Percentiles rank a stretch among this genome's conserved stretches.
Evolutionary conservation across 2,329 filamentous ascomycete species (phyloP).

Genomic region (Diplodia seriata): DNA sequence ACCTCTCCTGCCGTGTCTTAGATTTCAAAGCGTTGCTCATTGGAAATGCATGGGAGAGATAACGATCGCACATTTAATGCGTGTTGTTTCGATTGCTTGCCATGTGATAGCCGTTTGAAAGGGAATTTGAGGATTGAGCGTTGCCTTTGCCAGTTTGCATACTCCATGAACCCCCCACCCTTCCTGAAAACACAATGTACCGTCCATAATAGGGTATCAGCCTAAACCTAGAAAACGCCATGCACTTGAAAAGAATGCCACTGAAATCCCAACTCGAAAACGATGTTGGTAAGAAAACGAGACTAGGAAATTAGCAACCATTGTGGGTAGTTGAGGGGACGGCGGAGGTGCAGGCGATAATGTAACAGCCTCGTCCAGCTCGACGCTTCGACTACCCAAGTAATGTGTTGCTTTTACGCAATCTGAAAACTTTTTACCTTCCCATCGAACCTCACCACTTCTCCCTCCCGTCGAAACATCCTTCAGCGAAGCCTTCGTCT

Average conservation of each 20-base stretch:
- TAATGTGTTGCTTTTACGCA: constrained; percentile 3
- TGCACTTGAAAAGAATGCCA: constrained; percentile 4
- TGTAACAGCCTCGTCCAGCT: not conserved
- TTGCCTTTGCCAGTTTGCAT: not conserved
- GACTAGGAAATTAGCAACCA: not conserved
- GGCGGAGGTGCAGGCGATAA: not conserved
- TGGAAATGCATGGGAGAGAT: constrained; percentile 7
- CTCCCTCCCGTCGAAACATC: constrained; percentile 33
- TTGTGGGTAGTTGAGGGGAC: not conserved
- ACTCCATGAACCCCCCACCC: constrained; percentile 10
- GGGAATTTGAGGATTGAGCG: not conserved
- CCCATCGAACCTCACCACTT: constrained; percentile 8
- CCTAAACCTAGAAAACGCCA: constrained; percentile 26
- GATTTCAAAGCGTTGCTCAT: not conserved
- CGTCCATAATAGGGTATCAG: constrained; percentile 31
- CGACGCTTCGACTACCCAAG: not conserved
- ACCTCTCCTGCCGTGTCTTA: not conserved
- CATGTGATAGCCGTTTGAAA: constrained; percentile 1
- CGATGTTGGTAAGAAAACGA: not conserved
- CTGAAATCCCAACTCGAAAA: constrained; percentile 1
- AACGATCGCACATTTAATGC: not conserved
- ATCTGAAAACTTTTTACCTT: constrained; percentile 21
- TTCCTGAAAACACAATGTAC: constrained; percentile 12
- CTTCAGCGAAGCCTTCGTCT: constrained; percentile 42
- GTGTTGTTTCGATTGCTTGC: constrained; percentile 22